Base-by-base conservation (phyloP, 352 stramenopile species). In the Phytophthora fragariaefolia region DNA sequence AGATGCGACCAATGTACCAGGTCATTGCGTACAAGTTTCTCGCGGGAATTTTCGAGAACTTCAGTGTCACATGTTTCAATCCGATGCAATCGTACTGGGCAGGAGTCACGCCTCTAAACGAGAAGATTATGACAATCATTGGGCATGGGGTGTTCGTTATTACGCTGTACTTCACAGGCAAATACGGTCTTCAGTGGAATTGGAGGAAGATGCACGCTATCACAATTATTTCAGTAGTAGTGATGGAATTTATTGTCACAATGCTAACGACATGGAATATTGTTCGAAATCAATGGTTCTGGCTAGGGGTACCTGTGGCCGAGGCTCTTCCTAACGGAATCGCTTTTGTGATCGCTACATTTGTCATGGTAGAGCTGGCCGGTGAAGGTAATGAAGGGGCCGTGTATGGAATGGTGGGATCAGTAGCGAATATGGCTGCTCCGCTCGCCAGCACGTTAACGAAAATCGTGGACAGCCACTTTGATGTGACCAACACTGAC, bases 241-340 rank as follows among this genome's bases (percentile, higher is more conserved):
- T 76, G 5, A 42, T 82, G 46, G 72, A 79, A 27, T 66, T 54
- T 17, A 54, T 68, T 3, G 66, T 75, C 8, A 72, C 71, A 8
- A 58, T 83, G 18, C 47, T 80, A 15, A 76, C 70, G 0, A 73
- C 62, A 0, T 86, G 75, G 73, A 63, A 74, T 38, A 43, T 83
- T 5, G 20, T 80, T 5, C 76, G 79, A 12, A 82, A 71, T 43
- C 71, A 79, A 46, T 87, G 79, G 79, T 82, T 86, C 50, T 83
- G 69, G 67, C 42, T 84, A 3, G 77, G 73, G 18, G 66, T 77
- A 10, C 65, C 74, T 0, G 50, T 83, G 17, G 65, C 65, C 6
- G 71, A 78, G 36, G 63, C 69, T 43, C 42, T 85, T 10, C 73
- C 76, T 1, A 63, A 43, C 17, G 76, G 73, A 18, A 75, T 87